Base-by-base conservation (phyloP, 352 stramenopile species). In the Phytophthora litchii region DNA sequence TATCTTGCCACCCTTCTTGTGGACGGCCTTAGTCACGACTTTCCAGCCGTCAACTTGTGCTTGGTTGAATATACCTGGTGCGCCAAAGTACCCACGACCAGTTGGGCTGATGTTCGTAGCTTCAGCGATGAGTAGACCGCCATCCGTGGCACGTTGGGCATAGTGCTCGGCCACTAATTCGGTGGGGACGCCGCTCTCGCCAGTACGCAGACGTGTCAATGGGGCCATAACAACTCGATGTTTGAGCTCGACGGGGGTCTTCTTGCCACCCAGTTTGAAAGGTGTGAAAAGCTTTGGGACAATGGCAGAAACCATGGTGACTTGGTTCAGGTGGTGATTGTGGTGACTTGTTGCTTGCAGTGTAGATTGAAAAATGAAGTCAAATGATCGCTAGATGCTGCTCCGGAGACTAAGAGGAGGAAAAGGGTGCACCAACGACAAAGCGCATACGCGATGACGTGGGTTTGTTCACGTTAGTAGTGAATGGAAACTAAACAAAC, bases 211-310 rank as follows among this genome's bases (percentile, higher is more conserved):
- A 27, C 52, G 72, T 34, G 78, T 88, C 11, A 83, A 48, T 20
- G 78, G 78, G 7, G 76, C 78, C 64, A 86, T 74, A 17, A 78
- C 69, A 23, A 88, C 60, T 21, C 76, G 70, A 46, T 86, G 71
- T 17, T 69, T 64, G 17, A 86, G 64, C 36, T 69, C 29, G 11
- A 80, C 40, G 16, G 60, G 47, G 34, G 48, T 21, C 34, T 70
- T 72, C 23, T 60, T 62, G 37, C 57, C 67, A 27, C 67, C 73
- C 10, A 80, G 42, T 27, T 51, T 75, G 37, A 82, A 48, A 12
- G 61, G 44, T n/a, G 66, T 55, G 61, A 81, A 78, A 34, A 80
- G 70, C 45, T 67, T 64, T 6, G 66, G 44, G 10, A 19, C 48
- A 38, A 48, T 40, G 34, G 56, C 40, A 9, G 48, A 58, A 5